Evolutionary conservation across 2,329 filamentous ascomycete species (phyloP).

Genomic region (Chaetothyriales sp.): DNA sequence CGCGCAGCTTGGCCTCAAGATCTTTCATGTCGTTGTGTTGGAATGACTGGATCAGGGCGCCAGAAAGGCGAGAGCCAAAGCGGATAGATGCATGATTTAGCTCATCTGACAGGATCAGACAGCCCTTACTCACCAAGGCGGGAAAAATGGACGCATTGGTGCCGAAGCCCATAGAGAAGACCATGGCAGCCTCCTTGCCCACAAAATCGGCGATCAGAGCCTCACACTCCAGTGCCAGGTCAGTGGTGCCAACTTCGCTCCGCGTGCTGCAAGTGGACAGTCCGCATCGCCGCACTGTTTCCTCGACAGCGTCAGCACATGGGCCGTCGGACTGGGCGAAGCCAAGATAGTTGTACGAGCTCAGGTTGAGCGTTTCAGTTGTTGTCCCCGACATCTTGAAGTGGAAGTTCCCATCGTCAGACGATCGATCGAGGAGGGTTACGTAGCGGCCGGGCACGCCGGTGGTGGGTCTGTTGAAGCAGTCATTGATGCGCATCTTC

Average conservation of each 20-base stretch:
- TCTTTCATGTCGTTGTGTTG: slow-evolving; percentile 93
- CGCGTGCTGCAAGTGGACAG: slow-evolving; percentile 69
- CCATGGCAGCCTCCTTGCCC: slow-evolving; percentile 84
- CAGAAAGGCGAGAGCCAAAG: slow-evolving; percentile 82
- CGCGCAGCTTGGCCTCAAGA: slow-evolving; percentile 70
- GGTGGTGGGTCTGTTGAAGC: slow-evolving; percentile 81
- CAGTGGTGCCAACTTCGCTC: slow-evolving; percentile 70
- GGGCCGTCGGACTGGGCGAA: slow-evolving; percentile 96
- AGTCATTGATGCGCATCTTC: slow-evolving; percentile 92
- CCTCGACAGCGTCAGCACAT: slow-evolving; percentile 85
- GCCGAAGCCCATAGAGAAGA: slow-evolving; percentile 98
- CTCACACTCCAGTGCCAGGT: slow-evolving; percentile 80
- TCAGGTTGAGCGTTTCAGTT: slow-evolving; percentile 95
- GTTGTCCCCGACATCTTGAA: slow-evolving; percentile 81
- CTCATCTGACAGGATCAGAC: slow-evolving; percentile 89
- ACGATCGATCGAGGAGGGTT: slow-evolving; percentile 78
- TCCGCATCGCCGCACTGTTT: slow-evolving; percentile 69
- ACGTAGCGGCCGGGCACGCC: slow-evolving; percentile 91
- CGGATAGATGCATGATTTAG: slow-evolving; percentile 96
- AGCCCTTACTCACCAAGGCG: slow-evolving; percentile 80
- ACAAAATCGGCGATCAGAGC: slow-evolving; percentile 78
- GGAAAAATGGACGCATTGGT: slow-evolving; percentile 91
- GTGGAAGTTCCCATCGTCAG: slow-evolving; percentile 77
- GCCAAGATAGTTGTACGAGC: slow-evolving; percentile 97
- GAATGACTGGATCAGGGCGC: slow-evolving; percentile 89